A percentile compares a stretch with the other conserved stretches of the same genome.
Conservation (phyloP, 2,329 filamentous ascomycete genomes). For the Onygena corvina region DNA sequence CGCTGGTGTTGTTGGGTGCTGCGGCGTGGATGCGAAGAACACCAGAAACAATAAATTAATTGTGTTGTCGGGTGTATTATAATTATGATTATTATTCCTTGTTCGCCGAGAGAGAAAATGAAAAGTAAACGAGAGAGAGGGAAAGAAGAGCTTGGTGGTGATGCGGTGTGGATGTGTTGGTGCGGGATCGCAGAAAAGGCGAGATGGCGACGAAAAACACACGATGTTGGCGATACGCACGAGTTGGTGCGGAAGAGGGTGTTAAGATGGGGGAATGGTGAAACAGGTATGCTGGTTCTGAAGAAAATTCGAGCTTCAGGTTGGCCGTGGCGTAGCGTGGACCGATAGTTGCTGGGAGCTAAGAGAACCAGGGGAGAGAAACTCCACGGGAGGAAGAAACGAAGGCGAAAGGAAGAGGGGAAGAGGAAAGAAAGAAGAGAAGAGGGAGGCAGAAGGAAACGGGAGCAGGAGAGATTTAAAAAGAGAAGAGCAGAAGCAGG, state of each 20-base stretch:
- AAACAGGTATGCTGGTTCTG: constrained; percentile 3
- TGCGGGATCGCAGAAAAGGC: constrained; percentile 15
- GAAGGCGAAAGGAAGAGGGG: constrained; percentile 14
- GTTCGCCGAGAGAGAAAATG: not conserved
- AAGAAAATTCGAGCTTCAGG: constrained; percentile 5
- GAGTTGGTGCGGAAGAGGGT: not conserved
- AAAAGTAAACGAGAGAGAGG: not conserved
- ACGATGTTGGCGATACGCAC: constrained; percentile 6
- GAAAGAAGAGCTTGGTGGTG: constrained; percentile 8
- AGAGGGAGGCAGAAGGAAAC: constrained; percentile 14
- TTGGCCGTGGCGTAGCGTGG: constrained; percentile 10
- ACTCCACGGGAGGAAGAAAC: constrained; percentile 13
- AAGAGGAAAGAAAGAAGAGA: constrained; percentile 14
- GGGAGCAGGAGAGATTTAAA: constrained; percentile 9
- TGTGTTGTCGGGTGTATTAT: not conserved
- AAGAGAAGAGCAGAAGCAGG: constrained; percentile 11
- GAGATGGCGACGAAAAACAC: constrained; percentile 9
- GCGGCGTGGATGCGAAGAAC: not conserved
- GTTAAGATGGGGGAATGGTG: constrained; percentile 11
- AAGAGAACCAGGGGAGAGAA: constrained; percentile 13
- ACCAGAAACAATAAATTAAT: not conserved
- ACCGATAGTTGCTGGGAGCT: constrained; percentile 19
- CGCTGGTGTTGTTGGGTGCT: not conserved
- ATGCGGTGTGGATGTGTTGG: constrained; percentile 8
- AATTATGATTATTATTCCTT: not conserved